Conservation (phyloP, 1,284 basidiomycete species). For the Austroboletus rostrupii region DNA sequence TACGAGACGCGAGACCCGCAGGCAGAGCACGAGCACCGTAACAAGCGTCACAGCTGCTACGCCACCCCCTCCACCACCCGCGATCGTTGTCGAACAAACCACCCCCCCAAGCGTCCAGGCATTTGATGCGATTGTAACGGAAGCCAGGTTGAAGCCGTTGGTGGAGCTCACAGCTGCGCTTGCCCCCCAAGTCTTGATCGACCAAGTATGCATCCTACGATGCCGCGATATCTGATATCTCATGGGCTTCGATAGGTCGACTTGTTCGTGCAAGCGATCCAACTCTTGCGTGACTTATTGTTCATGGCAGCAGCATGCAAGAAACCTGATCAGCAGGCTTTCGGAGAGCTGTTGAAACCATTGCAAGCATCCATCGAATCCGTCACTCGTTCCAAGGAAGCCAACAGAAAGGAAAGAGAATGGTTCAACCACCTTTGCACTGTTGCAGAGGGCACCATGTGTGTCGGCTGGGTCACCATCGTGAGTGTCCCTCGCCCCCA, state of each 20-base stretch:
- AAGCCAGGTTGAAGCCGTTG: slow-evolving; percentile 72
- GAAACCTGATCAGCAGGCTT: slow-evolving; percentile 68
- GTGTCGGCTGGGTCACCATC: slow-evolving; percentile 89
- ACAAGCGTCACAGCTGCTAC: slow-evolving; percentile 31
- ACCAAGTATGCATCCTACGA: slow-evolving; percentile 60
- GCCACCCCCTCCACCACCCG: slow-evolving; percentile 36
- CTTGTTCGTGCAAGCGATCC: slow-evolving; percentile 68
- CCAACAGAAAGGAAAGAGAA: slow-evolving; percentile 76
- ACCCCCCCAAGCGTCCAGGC: slow-evolving; percentile 64
- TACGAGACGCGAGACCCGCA: slow-evolving; percentile 38
- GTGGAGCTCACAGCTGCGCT: slow-evolving; percentile 72
- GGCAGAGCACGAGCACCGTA: slow-evolving; percentile 24
- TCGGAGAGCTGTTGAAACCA: slow-evolving; percentile 66
- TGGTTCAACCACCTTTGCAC: slow-evolving; percentile 82
- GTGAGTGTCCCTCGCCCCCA: slow-evolving; percentile 45
- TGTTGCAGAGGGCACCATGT: slow-evolving; percentile 79
- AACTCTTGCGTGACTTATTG: slow-evolving; percentile 67
- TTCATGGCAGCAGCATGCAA: slow-evolving; percentile 69
- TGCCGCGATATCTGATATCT: slow-evolving; percentile 3
- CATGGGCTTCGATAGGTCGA: slow-evolving; percentile 48
- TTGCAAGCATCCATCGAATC: slow-evolving; percentile 74
- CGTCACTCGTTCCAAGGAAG: slow-evolving; percentile 79
- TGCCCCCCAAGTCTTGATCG: slow-evolving; percentile 65
- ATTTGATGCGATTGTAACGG: slow-evolving; percentile 72
- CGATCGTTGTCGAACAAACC: slow-evolving; percentile 36